phyloP scores from a whole-genome alignment of 768 basidiomycete genomes.

The Fistulinella prunicolor region DNA sequence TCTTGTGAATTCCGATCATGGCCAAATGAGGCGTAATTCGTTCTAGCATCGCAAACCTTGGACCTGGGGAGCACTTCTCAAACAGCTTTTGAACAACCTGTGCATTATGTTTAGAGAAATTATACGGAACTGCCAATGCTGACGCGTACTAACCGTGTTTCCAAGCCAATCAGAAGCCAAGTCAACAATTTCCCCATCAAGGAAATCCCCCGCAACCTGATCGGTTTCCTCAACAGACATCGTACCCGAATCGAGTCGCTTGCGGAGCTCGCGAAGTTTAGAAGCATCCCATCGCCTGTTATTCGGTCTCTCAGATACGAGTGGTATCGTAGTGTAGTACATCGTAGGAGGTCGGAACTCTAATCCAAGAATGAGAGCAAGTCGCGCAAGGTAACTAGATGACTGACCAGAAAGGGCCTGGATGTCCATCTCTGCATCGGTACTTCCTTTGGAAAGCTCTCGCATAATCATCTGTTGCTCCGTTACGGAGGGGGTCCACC shows the following conservation, averaged over 20 bases:
- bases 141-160: conserved; percentile 57
- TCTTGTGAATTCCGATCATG: conserved; percentile 98
- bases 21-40: conserved; percentile 91
- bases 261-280: conserved; percentile 90
- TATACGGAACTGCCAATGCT: background rate
- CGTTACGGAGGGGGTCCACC: conserved; percentile 73
- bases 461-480: conserved; percentile 98
- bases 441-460: conserved; percentile 75
- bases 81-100: conserved; percentile 97
- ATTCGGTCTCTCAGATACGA: conserved; percentile 79
- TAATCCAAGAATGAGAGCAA: conserved; percentile 31
- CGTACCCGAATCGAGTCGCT: conserved; percentile 86
- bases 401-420: conserved; percentile 79
- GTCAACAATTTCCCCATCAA: conserved; percentile 93
- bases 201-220: conserved; percentile 82
- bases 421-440: conserved; percentile 82
- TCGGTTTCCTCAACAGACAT: conserved; percentile 87
- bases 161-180: conserved; percentile 98
- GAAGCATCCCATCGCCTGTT: conserved; percentile 93
- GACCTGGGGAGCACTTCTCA: conserved; percentile 75
- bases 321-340: conserved; percentile 95
- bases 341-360: conserved; percentile 91
- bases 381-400: background rate
- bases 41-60: conserved; percentile 89
- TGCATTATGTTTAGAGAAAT: conserved; percentile 6